Base-by-base conservation (phyloP, 2,329 filamentous ascomycete genomes). In the Pseudonectria foliicola region DNA sequence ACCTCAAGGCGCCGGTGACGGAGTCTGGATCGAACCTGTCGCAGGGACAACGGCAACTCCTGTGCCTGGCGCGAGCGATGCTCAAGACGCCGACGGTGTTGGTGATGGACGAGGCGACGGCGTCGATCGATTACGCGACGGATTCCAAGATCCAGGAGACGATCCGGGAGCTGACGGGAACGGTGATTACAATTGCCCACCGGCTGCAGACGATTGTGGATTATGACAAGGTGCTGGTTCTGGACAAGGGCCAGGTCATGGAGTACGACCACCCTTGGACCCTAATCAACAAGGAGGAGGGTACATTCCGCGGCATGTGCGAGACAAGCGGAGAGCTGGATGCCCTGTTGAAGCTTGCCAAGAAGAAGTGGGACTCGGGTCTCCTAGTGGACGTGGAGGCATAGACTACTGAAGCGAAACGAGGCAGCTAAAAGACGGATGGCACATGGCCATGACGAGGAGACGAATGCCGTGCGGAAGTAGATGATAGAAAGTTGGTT, bases 91-190 rank as follows among this genome's bases (percentile, higher is more conserved):
- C 92, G 0, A 89, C 85, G 45, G 88, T 98, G 2, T 70, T 98
- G n/a, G 82, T 98, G 55, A 96, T 98, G 92, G 92, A 98, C 61
- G 92, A 98, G 67, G 92, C 92, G 1, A 98, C 92, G 1, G 92
- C 92, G 0, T 94, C 86, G 0, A 96, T 98, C 54, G 92, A 98
- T 64, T 96, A 96, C 62, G 83, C 81, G 5, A 98, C 92, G 2
- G 92, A 98, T 54, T 73, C 82, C 32, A 95, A 95, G 66, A 96
- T 98, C 48, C 92, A 98, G 62, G 87, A 86, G 52, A 96, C 92
- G 0, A 89, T 98, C 42, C 82, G 88, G n/a, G 85, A 95, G 59
- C 75, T 96, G 50, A 83, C 80, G 46, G 86, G 88, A 59, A 98
- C 92, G 0, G 95, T 93, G 40, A 85, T 96, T 56, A 96, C 92